Base-by-base conservation (phyloP, 1,139 yeast species). In the Geotrichum klebahnii region DNA sequence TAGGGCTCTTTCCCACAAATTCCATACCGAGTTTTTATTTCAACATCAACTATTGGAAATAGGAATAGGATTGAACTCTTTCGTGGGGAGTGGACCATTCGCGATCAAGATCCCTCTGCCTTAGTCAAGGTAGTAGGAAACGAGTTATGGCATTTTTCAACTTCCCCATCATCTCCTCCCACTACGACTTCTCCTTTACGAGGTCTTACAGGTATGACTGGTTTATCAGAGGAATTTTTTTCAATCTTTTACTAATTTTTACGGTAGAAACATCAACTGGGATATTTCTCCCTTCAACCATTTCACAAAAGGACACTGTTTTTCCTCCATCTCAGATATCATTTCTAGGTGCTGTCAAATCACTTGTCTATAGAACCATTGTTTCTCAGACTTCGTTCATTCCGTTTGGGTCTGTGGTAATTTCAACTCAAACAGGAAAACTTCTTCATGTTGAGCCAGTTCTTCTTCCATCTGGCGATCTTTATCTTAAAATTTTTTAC, bases 291-390 rank as follows among this genome's bases (percentile, higher is more conserved):
- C 60, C 71, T 51, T 54, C 67, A 60, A 55, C 72, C 58, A 55
- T 68, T 57, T 55, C 69, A 24, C 58, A 68, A 3, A 68, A 69
- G n/a, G 55, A 64, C 2, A 65, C 65, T 59, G 52, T 69, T 65
- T 4, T 70, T 66, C 61, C 64, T 72, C 52, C 77, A 76, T 40
- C 78, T 69, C 58, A 78, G 76, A 46, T 73, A 73, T 62, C 84
- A n/a, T 77, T 83, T 48, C 61, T 81, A 31, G 79, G 78, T 54
- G 82, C 90, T 0, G 71, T 82, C 31, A 77, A 81, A 61, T 77
- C 81, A 53, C 67, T 79, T 64, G 66, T 82, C 0, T 66, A 78
- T 42, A 44, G 72, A 69, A 55, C 77, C 73, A 55, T 66, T 78
- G 35, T 74, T 79, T 63, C 69, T 61, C 79, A 16, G 63, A 72